phyloP scores from a whole-genome alignment of 2,329 filamentous ascomycete genomes.

The Pseudogymnoascus sp. region DNA sequence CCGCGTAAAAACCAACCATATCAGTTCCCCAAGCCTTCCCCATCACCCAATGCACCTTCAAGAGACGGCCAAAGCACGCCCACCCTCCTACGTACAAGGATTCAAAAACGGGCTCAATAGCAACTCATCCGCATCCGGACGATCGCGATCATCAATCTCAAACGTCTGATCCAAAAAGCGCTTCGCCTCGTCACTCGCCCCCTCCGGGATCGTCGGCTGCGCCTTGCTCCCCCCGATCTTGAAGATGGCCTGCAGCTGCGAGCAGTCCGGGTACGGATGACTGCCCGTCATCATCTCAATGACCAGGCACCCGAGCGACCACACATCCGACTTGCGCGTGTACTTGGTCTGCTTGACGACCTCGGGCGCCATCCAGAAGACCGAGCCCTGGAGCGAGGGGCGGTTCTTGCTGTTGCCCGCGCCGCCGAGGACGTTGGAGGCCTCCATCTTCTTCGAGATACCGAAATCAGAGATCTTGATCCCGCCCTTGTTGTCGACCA shows the following conservation, averaged over 20 bases:
- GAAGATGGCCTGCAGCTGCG: conserved; percentile 95
- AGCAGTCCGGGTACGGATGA: conserved; percentile 94
- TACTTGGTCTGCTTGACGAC: conserved; percentile 97
- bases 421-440: conserved; percentile 69
- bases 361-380: conserved; percentile 99
- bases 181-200: conserved; percentile 74
- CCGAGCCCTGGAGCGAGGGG: conserved; percentile 85
- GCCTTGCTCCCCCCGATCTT: conserved; percentile 89
- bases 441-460: conserved; percentile 95
- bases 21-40: neutral
- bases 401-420: conserved; percentile 60
- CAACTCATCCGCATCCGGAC: conserved; percentile 86
- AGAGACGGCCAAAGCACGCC: neutral
- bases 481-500: conserved; percentile 96
- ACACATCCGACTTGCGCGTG: conserved; percentile 97
- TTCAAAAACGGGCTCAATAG: conserved; percentile 75
- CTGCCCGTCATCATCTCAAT: conserved; percentile 99
- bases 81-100: conserved; percentile 30
- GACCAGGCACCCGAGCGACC: conserved; percentile 91
- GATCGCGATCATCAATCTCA: conserved; percentile 87
- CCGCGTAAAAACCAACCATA: neutral
- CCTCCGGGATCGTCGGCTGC: conserved; percentile 78
- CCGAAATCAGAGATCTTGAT: conserved; percentile 99
- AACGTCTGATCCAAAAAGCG: conserved; percentile 83
- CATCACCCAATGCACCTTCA: neutral